These are phyloP conservation scores for Pseudocercospora vitis DNA, from an alignment of 2,329 filamentous ascomycete species.

Conservation along the genomic window DNA sequence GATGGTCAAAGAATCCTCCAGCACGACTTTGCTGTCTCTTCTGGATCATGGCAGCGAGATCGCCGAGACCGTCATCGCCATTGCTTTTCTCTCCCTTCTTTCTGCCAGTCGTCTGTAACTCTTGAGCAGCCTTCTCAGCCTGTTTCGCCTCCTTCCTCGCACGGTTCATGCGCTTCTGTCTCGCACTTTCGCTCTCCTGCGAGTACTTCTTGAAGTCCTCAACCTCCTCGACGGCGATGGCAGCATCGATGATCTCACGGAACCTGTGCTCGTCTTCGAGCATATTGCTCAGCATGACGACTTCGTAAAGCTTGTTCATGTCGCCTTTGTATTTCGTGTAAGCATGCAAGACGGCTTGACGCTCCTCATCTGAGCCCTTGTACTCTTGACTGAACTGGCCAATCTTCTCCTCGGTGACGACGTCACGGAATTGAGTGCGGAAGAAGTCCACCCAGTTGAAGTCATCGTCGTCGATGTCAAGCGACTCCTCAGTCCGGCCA, in stretches of 20 bases:
- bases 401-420: constrained; percentile 73
- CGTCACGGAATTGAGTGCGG: constrained; percentile 74
- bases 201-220: constrained; percentile 67
- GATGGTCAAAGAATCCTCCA: constrained; percentile 63
- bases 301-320: constrained; percentile 74
- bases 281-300: constrained; percentile 83
- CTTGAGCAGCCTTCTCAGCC: constrained; percentile 71
- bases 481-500: constrained; percentile 80
- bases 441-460: constrained; percentile 94
- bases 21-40: constrained; percentile 64
- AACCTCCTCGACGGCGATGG: constrained; percentile 70
- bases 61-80: constrained; percentile 45
- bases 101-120: constrained; percentile 63
- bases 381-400: constrained; percentile 74
- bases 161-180: constrained; percentile 52
- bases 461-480: constrained; percentile 59
- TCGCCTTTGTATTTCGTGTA: constrained; percentile 73
- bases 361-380: constrained; percentile 83
- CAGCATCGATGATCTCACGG: constrained; percentile 74
- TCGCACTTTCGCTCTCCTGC: constrained; percentile 60
- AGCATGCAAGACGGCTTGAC: constrained; percentile 70
- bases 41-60: constrained; percentile 72
- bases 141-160: constrained; percentile 62
- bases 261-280: constrained; percentile 84
- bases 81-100: constrained; percentile 41